Evolutionary conservation across 768 basidiomycete species (phyloP), one percentile per base, ranked within the genome.

Genomic region (Boletus tylopilopsis): DNA sequence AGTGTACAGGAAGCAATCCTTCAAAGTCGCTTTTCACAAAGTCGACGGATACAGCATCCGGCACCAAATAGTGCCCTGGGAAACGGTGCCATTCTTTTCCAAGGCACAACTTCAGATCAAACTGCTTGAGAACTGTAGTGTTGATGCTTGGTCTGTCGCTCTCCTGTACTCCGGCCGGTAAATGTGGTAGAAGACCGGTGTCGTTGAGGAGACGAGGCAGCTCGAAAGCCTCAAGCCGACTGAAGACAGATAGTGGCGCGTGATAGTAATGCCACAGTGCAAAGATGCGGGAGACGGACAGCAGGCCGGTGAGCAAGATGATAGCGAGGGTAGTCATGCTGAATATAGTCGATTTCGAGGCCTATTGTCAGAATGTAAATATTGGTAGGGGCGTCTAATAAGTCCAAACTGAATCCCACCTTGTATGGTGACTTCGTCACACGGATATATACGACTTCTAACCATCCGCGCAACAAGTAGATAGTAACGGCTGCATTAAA

Each of bases 41-140:
- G 50, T 85, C 78, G n/a, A 95, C 82, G 23, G 81, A 76, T 50
- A 98, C 71, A 23, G 82, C 87, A 50, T 85, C 79, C 2, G 94
- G 94, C 19, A 98, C 78, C 41, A 95, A 77, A 68, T 88, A 97
- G 64, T 88, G 87, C 4, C 91, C 82, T 3, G 94, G 90, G 75
- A 93, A 99, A 21, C 95, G 79, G 63, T 97, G 76, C 96, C 96
- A 99, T 69, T 99, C 96, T 66, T 94, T 94, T 41, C 87, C 91
- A 43, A 88, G 75, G 69, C 96, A 99, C 2, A 99, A 63, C 24
- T 76, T 81, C 49, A 98, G 70, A 49, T 83, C 78, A 59, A 94
- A 81, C 12, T 80, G 73, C 49, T 74, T 75, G 61, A 97, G 73
- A 0, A 80, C 81, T 1, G 83, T 68, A 23, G 91, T 74, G 62